Evolutionary conservation across 108 stramenopile species (phyloP), one percentile per base, ranked within the genome.

Genomic region (Cyclostephanos invisitatus): DNA sequence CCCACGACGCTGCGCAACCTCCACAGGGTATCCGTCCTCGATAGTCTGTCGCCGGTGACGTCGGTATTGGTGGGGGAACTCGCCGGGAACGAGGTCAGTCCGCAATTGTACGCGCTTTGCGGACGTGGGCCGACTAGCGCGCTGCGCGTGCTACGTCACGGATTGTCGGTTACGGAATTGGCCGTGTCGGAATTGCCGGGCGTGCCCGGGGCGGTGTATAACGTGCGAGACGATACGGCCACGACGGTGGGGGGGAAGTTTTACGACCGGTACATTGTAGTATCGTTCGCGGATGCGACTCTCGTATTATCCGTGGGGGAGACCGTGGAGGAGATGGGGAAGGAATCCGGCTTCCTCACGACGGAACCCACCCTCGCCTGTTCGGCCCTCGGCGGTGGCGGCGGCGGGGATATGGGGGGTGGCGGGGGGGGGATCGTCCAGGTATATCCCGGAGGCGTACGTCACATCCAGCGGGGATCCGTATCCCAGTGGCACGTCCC

Each of bases 271-370:
- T 98, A 88, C 83, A 98, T 99, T 67, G 96, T 99, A 18, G 97
- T 99, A 22, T 93, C 89, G 42, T 99, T 99, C 84, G 89, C 91
- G 15, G 97, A 98, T 80, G 96, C 96, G 22, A 98, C 98, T 7
- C 82, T 99, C 27, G 99, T 98, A 3, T 82, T 99, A 20, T 90
- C 90, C 51, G 86, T 98, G 29, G 99, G 97, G 18, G 98, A 98
- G 56, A 90, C 86, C 20, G 97, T 99, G 9, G 99, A 98, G 77
- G 97, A 99, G 75, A 95, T 98, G 56, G 90, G 89, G 32, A 85
- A 84, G 55, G 92, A 93, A 63, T 91, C 91, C 17, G 97, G 97
- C 4, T 96, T 99, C 68, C 54, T 89, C 55, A 87, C 90, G 3
- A 87, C 89, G 46, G 84, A 88, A 9, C 90, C 94, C 10, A 99